These are phyloP conservation scores for Omphalea diandra DNA, from an alignment of 441 rosid genomes.

Conservation along the genomic window DNA sequence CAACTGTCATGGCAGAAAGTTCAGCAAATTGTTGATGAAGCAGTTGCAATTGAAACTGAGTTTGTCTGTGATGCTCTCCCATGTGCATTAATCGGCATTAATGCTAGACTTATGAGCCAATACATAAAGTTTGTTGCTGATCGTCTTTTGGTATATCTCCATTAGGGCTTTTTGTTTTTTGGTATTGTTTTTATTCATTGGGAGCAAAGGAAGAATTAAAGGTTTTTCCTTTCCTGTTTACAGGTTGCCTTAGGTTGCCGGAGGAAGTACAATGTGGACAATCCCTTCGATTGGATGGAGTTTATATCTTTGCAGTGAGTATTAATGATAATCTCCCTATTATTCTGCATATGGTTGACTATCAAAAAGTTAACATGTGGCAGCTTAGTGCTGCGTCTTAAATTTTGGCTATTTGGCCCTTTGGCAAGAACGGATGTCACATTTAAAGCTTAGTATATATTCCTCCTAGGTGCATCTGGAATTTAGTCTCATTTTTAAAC, in stretches of 20 bases:
- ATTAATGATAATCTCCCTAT: constrained; percentile 3
- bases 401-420: neutral
- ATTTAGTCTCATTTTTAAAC: neutral
- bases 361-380: neutral
- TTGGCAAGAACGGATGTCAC: neutral
- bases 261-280: constrained; percentile 61
- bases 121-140: constrained; percentile 89
- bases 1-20: constrained; percentile 61
- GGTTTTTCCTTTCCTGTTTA: constrained; percentile 6
- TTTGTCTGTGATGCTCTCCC: constrained; percentile 89
- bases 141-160: constrained; percentile 65
- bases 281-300: constrained; percentile 98
- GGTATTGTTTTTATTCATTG: neutral
- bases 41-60: constrained; percentile 84
- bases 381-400: neutral
- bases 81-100: constrained; percentile 85
- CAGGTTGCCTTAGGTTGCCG: constrained; percentile 73
- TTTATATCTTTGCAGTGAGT: constrained; percentile 91
- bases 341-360: neutral
- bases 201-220: neutral
- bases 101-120: constrained; percentile 81
- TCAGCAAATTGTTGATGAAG: constrained; percentile 63
- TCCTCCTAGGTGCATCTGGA: neutral
- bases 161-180: neutral
- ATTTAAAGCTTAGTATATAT: neutral